A percentile compares a stretch with the other conserved stretches of the same genome.
phyloP scores from a whole-genome alignment of 768 basidiomycete genomes.

The Dacryopinax primogenitus region DNA sequence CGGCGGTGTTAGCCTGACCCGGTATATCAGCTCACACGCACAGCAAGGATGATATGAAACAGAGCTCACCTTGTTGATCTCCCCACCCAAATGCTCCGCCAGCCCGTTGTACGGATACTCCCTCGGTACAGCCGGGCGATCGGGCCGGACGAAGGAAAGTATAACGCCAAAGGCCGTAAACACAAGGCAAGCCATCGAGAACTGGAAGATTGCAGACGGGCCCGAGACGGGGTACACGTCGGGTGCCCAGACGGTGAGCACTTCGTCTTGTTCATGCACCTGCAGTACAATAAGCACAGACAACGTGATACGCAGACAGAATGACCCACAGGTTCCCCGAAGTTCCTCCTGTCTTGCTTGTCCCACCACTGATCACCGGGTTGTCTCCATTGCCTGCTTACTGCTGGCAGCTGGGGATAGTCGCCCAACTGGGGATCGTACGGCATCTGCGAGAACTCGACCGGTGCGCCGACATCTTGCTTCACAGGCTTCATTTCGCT shows the following conservation, averaged over 20 bases:
- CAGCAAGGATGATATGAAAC: not conserved
- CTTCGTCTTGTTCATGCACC: slow-evolving; percentile 71
- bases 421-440: slow-evolving; percentile 54
- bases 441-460: slow-evolving; percentile 1
- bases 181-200: slow-evolving; percentile 45
- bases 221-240: slow-evolving; percentile 40
- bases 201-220: slow-evolving; percentile 52
- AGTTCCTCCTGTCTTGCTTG: slow-evolving; percentile 59
- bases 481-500: no score
- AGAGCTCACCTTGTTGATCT: slow-evolving; percentile 57
- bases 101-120: slow-evolving; percentile 68
- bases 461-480: not conserved
- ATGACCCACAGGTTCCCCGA: slow-evolving; percentile 56
- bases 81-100: slow-evolving; percentile 61
- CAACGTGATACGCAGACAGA: slow-evolving; percentile 16
- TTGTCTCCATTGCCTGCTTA: slow-evolving; percentile 50
- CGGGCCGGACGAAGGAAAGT: slow-evolving; percentile 38
- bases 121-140: slow-evolving; percentile 52
- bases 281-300: slow-evolving; percentile 23
- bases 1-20: not conserved
- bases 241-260: slow-evolving; percentile 78
- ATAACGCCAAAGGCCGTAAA: slow-evolving; percentile 56
- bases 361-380: slow-evolving; percentile 61
- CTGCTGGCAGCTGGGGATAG: slow-evolving; percentile 58
- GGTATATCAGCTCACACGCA: not conserved